These are phyloP conservation scores for Beauveria sp. DNA, from an alignment of 2,329 filamentous ascomycete species.

Conservation along the genomic window DNA sequence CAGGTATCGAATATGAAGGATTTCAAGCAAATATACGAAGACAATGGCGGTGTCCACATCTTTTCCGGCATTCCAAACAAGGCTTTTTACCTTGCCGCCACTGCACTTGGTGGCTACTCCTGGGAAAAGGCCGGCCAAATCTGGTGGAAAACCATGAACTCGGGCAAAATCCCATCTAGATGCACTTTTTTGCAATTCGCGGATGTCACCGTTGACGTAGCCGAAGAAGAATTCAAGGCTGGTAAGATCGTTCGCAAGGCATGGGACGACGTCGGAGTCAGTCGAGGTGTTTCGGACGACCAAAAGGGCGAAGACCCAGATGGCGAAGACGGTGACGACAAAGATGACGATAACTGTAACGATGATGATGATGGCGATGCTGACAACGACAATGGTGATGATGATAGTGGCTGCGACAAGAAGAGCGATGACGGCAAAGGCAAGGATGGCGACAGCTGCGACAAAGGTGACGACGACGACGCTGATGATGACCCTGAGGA, in stretches of 20 bases:
- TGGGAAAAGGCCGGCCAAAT: constrained; percentile 48
- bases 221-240: constrained; percentile 35
- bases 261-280: constrained; percentile 42
- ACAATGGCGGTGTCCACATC: constrained; percentile 48
- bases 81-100: constrained; percentile 44
- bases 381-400: neutral
- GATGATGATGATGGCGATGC: neutral
- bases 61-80: constrained; percentile 52
- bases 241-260: constrained; percentile 38
- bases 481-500: neutral
- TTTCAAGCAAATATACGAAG: constrained; percentile 32
- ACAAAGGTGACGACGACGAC: neutral
- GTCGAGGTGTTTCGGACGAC: constrained; percentile 10
- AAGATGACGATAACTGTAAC: neutral
- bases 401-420: neutral
- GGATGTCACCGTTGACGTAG: constrained; percentile 38
- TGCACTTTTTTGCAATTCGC: constrained; percentile 43
- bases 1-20: constrained; percentile 41
- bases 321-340: neutral
- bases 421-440: neutral
- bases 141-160: constrained; percentile 43
- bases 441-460: neutral
- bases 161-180: constrained; percentile 31
- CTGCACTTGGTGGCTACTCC: constrained; percentile 42
- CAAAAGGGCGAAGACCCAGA: neutral